A percentile compares a stretch with the other conserved stretches of the same genome.
phyloP scores from a whole-genome alignment of 2,329 filamentous ascomycete species.

The Teratosphaeria viscida region DNA sequence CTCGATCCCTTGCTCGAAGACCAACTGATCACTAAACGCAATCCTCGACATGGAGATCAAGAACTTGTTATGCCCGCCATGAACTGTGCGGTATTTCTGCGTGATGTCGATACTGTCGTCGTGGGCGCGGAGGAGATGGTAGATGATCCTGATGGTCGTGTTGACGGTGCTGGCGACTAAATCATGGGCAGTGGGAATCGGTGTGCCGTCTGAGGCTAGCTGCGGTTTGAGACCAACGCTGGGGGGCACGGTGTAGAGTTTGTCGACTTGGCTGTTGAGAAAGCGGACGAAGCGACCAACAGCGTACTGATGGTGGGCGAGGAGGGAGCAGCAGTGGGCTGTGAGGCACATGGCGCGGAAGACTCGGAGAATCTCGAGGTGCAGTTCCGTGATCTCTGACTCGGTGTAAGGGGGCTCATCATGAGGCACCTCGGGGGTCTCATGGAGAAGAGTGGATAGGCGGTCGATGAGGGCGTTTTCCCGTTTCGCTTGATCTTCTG shows the following conservation, averaged over 20 bases:
- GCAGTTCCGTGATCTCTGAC: constrained; percentile 35
- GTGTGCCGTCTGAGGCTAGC: constrained; percentile 3
- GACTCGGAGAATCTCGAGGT: constrained; percentile 35
- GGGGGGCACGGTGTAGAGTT: constrained; percentile 39
- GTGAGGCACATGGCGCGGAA: constrained; percentile 50
- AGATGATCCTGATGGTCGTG: constrained; percentile 49
- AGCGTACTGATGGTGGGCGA: constrained; percentile 58
- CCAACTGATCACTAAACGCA: constrained; percentile 72
- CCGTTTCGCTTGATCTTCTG: constrained; percentile 18
- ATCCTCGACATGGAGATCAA: constrained; percentile 69
- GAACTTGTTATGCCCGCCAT: constrained; percentile 71
- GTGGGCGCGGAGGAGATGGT: constrained; percentile 47
- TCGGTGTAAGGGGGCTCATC: constrained; percentile 32
- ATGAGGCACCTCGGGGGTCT: constrained; percentile 37
- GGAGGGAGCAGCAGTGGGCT: constrained; percentile 51
- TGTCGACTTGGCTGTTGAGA: constrained; percentile 61
- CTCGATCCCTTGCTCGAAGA: constrained; percentile 67
- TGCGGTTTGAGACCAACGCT: constrained; percentile 15
- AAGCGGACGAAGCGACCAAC: constrained; percentile 67
- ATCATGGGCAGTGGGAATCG: constrained; percentile 25
- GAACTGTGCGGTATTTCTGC: constrained; percentile 57
- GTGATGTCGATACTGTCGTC: constrained; percentile 55
- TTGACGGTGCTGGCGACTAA: constrained; percentile 45
- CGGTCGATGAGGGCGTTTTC: constrained; percentile 48
- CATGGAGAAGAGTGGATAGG: constrained; percentile 52